A percentile compares a stretch with the other conserved stretches of the same genome.
Evolutionary conservation across 2,329 filamentous ascomycete species (phyloP).

Genomic region (Cryphonectria carpinicola): DNA sequence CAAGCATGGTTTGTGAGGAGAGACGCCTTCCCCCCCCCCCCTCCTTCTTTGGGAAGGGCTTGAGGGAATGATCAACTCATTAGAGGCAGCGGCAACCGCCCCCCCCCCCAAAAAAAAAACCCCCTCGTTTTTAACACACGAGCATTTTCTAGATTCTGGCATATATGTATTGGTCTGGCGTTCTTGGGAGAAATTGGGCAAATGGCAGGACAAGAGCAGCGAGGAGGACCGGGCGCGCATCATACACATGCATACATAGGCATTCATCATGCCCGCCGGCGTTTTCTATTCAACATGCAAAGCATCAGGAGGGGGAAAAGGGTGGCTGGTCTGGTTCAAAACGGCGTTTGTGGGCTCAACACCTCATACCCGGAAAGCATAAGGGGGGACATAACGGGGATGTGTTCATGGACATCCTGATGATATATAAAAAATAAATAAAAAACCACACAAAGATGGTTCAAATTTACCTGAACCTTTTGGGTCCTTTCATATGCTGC

Average conservation of each 20-base stretch:
- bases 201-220: constrained; percentile 6
- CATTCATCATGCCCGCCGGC: constrained; percentile 23
- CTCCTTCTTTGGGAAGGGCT: no score
- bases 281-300: constrained; percentile 28
- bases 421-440: background rate
- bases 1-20: background rate
- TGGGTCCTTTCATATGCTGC: background rate
- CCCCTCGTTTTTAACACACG: constrained; percentile 12
- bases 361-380: constrained; percentile 26
- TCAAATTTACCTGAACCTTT: background rate
- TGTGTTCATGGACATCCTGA: background rate
- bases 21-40: background rate
- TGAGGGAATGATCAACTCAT: constrained; percentile 29
- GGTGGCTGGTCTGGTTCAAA: constrained; percentile 11
- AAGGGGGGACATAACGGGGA: background rate
- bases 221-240: constrained; percentile 13
- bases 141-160: constrained; percentile 21
- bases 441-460: background rate
- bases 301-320: background rate
- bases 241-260: background rate
- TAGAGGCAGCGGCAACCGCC: constrained; percentile 26
- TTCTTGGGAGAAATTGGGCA: constrained; percentile 16
- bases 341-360: constrained; percentile 32
- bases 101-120: background rate
- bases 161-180: constrained; percentile 23